Evolutionary conservation across 202 grass and related monocot genomes (phyloP).

Genomic region (Setaria italica): DNA sequence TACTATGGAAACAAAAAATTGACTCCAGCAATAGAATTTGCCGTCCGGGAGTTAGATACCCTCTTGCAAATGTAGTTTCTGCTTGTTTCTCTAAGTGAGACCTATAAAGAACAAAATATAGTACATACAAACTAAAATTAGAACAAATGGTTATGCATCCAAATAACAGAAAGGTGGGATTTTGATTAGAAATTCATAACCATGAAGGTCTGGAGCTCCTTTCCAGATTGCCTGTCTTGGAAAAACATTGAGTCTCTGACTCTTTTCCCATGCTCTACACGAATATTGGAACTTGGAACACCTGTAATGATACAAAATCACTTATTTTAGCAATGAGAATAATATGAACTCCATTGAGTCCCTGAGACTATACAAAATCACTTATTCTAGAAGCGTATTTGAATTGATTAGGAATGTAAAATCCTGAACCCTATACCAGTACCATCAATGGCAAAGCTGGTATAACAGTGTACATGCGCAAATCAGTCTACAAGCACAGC

Average conservation of each 20-base stretch:
- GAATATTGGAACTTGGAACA: slow-evolving; percentile 31
- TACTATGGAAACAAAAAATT: slow-evolving; percentile 55
- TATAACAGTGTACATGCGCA: too few species aligned
- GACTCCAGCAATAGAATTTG: slow-evolving; percentile 37
- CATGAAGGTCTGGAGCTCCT: too few species aligned
- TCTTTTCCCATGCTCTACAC: slow-evolving; percentile 23
- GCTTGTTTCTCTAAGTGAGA: slow-evolving; percentile 30
- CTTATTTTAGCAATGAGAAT: neutral
- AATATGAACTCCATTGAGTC: neutral
- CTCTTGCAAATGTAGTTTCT: slow-evolving; percentile 31
- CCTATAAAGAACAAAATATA: slow-evolving; percentile 42
- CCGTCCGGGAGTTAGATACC: slow-evolving; percentile 28
- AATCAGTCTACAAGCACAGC: too few species aligned
- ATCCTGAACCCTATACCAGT: too few species aligned
- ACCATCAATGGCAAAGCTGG: too few species aligned
- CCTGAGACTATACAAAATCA: too few species aligned
- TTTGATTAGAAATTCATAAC: too few species aligned
- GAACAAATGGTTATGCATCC: neutral
- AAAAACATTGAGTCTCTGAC: neutral
- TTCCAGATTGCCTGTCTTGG: too few species aligned
- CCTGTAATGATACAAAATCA: neutral
- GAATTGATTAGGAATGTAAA: too few species aligned
- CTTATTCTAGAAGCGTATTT: too few species aligned
- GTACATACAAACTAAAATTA: neutral
- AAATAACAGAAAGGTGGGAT: neutral